These are phyloP conservation scores for Prunus dulcis DNA, from an alignment of 306 rosid species.

Conservation along the genomic window DNA sequence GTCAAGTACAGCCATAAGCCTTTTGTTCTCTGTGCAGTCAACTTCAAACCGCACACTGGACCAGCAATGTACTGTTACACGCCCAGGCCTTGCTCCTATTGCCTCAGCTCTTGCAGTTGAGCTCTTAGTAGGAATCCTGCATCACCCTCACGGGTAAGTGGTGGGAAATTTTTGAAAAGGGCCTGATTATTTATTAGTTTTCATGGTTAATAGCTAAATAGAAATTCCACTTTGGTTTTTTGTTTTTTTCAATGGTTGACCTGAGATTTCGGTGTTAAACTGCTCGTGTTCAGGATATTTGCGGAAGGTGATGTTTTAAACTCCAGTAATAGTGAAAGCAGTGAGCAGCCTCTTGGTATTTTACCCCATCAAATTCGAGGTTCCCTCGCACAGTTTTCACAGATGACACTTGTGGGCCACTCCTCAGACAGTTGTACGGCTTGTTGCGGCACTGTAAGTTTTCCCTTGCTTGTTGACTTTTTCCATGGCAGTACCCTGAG, in stretches of 20 bases:
- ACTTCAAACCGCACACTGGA: slow-evolving; percentile 93
- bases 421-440: slow-evolving; percentile 94
- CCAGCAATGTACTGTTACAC: slow-evolving; percentile 97
- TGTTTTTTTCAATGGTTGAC: slow-evolving; percentile 1
- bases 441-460: slow-evolving; percentile 72
- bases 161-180: not conserved
- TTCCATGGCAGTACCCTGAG: not conserved
- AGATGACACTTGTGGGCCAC: slow-evolving; percentile 86
- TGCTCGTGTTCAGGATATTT: slow-evolving; percentile 56
- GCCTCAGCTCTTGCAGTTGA: slow-evolving; percentile 95
- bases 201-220: not conserved
- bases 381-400: slow-evolving; percentile 74
- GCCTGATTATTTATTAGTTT: slow-evolving; percentile 5
- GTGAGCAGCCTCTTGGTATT: slow-evolving; percentile 84
- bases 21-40: slow-evolving; percentile 55
- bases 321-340: slow-evolving; percentile 41
- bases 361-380: slow-evolving; percentile 98
- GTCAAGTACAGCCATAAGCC: slow-evolving; percentile 19
- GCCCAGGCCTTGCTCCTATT: slow-evolving; percentile 96
- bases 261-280: slow-evolving; percentile 20
- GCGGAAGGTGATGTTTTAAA: slow-evolving; percentile 62
- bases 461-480: not conserved
- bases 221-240: not conserved
- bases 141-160: slow-evolving; percentile 84
- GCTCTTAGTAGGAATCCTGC: slow-evolving; percentile 81